A percentile compares a stretch with the other conserved stretches of the same genome.
Evolutionary conservation across 106 monocot genomes (phyloP).

Genomic region (Acorus calamus): DNA sequence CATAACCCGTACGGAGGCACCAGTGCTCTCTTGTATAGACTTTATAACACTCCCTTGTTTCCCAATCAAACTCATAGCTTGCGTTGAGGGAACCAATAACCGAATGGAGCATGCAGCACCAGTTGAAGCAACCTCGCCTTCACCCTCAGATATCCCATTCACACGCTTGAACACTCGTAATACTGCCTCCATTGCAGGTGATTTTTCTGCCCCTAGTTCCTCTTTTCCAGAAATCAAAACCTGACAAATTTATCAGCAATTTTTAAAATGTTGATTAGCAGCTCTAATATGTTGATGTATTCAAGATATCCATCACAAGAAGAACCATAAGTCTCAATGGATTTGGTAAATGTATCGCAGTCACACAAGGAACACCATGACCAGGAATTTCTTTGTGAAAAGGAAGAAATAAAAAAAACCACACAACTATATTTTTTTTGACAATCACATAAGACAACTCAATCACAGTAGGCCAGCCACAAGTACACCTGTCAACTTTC

Average conservation of each 20-base stretch:
- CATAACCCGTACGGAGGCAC: conserved; percentile 53
- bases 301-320: too few relatives aligned
- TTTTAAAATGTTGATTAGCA: not conserved
- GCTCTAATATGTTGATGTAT: not conserved
- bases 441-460: too few relatives aligned
- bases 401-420: too few relatives aligned
- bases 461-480: too few relatives aligned
- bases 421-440: too few relatives aligned
- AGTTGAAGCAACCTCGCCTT: conserved; percentile 18
- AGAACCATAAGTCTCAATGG: too few relatives aligned
- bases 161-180: conserved; percentile 72
- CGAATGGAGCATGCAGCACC: conserved; percentile 35
- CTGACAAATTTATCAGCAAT: conserved; percentile 18
- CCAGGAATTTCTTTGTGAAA: too few relatives aligned
- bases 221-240: conserved; percentile 81
- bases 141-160: conserved; percentile 43
- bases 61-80: conserved; percentile 81
- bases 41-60: conserved; percentile 72
- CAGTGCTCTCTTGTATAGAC: conserved; percentile 67
- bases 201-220: conserved; percentile 58
- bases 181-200: conserved; percentile 80
- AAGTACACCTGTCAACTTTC: too few relatives aligned
- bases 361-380: too few relatives aligned
- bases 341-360: too few relatives aligned
- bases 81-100: conserved; percentile 54